These are phyloP conservation scores for Setaria italica DNA, from an alignment of 202 grass and related monocot species.

Conservation along the genomic window DNA sequence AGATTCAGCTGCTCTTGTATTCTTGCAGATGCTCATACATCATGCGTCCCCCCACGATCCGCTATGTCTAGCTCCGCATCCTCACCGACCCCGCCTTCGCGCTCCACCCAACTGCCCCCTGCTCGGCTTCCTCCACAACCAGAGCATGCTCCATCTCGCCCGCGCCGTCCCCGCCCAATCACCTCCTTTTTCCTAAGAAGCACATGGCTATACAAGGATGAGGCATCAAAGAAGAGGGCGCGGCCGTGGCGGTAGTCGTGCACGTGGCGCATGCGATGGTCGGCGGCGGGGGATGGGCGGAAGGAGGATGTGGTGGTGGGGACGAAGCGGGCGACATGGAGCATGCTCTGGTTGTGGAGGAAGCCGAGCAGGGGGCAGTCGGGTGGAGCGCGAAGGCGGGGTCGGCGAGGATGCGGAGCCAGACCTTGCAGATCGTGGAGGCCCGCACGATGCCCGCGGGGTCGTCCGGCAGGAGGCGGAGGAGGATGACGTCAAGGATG, in stretches of 20 bases:
- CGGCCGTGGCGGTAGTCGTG: constrained; percentile 9
- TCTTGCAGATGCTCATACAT: too few species aligned
- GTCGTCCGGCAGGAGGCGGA: background rate
- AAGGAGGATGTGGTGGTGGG: background rate
- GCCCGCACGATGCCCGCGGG: background rate
- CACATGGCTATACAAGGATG: too few species aligned
- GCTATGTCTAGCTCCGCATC: too few species aligned
- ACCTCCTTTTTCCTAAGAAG: background rate
- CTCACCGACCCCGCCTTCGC: too few species aligned
- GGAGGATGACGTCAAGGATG: background rate
- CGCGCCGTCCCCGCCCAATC: background rate
- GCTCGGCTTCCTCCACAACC: background rate
- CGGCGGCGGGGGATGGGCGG: background rate
- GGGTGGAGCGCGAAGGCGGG: background rate
- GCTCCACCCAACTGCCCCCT: background rate
- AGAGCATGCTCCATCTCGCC: background rate
- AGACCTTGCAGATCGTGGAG: background rate
- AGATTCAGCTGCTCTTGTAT: too few species aligned
- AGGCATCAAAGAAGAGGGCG: background rate
- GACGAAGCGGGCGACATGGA: background rate
- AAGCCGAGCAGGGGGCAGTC: background rate
- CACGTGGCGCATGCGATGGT: background rate
- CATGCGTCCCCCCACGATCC: too few species aligned
- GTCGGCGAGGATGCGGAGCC: background rate
- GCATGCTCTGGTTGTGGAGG: background rate